Conservation (phyloP, 805 yeast genomes). For the Wickerhamiella sergipiensis region DNA sequence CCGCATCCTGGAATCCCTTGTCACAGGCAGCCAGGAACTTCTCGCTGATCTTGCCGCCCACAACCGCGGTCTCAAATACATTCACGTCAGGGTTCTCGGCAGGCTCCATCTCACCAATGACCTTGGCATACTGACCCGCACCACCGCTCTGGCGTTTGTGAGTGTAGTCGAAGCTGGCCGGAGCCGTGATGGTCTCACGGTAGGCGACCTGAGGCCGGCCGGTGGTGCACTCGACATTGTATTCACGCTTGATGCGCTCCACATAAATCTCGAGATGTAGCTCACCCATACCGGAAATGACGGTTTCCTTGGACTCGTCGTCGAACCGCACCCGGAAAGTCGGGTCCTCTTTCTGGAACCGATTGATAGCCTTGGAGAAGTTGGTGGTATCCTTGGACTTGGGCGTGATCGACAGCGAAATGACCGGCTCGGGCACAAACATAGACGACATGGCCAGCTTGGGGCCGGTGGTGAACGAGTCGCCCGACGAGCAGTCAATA, state of each 20-base stretch:
- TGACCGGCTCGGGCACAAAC: constrained; percentile 98
- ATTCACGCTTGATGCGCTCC: constrained; percentile 96
- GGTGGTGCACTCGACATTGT: constrained; percentile 85
- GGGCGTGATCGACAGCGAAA: constrained; percentile 82
- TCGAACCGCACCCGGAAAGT: constrained; percentile 90
- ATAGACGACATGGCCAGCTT: constrained; percentile 89
- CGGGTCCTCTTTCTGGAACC: constrained; percentile 98
- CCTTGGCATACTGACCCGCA: constrained; percentile 98
- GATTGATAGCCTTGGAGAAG: constrained; percentile 90
- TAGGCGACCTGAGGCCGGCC: constrained; percentile 98
- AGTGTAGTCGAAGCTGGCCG: constrained; percentile 76
- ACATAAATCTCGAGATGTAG: constrained; percentile 93
- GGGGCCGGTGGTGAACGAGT: constrained; percentile 82
- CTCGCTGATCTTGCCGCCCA: constrained; percentile 95
- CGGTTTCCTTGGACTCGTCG: constrained; percentile 81
- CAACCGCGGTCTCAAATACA: constrained; percentile 70
- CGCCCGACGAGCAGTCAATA: constrained; percentile 97
- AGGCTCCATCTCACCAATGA: constrained; percentile 67
- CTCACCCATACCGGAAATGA: constrained; percentile 97
- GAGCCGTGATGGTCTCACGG: constrained; percentile 73
- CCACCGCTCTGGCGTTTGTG: constrained; percentile 99
- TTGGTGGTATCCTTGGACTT: constrained; percentile 74
- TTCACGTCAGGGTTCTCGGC: constrained; percentile 30
- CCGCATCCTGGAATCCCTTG: constrained; percentile 88
- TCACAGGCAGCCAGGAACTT: constrained; percentile 88